These are phyloP conservation scores for Eimeria praecox DNA, from an alignment of 169 alveolate genomes.

Conservation along the genomic window DNA sequence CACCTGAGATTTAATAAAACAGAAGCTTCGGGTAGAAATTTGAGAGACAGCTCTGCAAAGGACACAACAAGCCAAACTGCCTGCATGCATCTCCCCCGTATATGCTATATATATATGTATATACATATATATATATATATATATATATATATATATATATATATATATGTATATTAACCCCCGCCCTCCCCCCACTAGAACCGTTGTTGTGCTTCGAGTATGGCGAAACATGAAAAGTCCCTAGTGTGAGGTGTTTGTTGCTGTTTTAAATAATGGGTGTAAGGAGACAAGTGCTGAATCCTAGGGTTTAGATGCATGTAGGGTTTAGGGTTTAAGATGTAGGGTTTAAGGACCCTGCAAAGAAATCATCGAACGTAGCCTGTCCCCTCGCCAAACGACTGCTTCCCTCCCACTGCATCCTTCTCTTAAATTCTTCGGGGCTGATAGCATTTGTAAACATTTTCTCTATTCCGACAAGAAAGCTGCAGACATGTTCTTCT, in stretches of 20 bases:
- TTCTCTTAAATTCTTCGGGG: conserved; percentile 13
- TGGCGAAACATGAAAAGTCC: neutral
- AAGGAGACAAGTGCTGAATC: neutral
- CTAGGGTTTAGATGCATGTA: neutral
- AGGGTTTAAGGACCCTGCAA: conserved; percentile 19
- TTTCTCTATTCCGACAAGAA: neutral
- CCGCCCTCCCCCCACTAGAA: neutral
- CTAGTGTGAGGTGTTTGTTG: neutral
- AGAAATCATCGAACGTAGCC: conserved; percentile 62
- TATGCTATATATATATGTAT: no score
- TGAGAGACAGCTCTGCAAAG: conserved; percentile 52
- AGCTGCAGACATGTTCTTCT: conserved; percentile 75
- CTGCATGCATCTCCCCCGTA: no score
- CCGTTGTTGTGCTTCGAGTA: neutral
- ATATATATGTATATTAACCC: no score
- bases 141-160: no score
- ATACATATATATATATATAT: no score
- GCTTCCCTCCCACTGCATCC: conserved; percentile 62
- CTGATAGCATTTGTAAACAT: neutral
- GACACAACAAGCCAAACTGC: neutral
- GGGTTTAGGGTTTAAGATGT: neutral
- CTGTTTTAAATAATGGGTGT: neutral
- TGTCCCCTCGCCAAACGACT: conserved; percentile 43
- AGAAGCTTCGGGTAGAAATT: conserved; percentile 68
- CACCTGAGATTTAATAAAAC: conserved; percentile 67